Base-by-base conservation (phyloP, 495 filamentous ascomycete genomes). In the Lasiosphaeria hispida region DNA sequence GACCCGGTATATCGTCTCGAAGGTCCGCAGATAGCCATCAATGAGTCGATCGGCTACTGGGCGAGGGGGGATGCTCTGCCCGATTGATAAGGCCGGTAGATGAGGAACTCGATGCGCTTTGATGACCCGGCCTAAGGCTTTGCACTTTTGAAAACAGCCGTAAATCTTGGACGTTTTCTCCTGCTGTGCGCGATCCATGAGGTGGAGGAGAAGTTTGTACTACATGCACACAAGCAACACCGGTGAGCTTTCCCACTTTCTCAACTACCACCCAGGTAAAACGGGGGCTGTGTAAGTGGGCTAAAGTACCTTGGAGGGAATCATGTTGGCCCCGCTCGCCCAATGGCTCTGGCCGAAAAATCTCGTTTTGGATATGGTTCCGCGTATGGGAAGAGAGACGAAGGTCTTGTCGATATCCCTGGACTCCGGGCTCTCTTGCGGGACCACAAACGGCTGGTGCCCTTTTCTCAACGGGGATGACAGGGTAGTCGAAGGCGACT, bases 1-100 rank as follows among this genome's bases (percentile, higher is more conserved):
- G 10, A 86, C 72, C 8, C 82, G 76, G 57, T 80, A 75, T 33
- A 77, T 30, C 3, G 72, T 66, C 48, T 81, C 78, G 4, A 69
- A 63, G 2, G 75, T 76, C 15, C 63, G 57, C 18, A 81, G 63
- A 48, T 82, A 82, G 14, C 58, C 63, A 54, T 75, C 66, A n/a
- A 81, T 68, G 3, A 81, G 73, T 34, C 68, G 63, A 60, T 81
- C 77, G 18, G 77, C 74, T 18, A 84, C 42, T 3, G 70, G 67
- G 49, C 75, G 41, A 5, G 36, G 10, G 35, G 36, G 80, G 71
- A 71, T 58, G 37, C 63, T 60, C 15, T 38, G 47, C 14, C 65
- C 65, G 33, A 61, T 58, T 23, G 53, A 59, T 42, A 60, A 47
- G 18, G 13, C 73, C 33, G 35, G 67, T 63, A 37, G 56, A 0